phyloP scores from a whole-genome alignment of 164 flowering plant genomes.

The Chloranthus sessilifolius region DNA sequence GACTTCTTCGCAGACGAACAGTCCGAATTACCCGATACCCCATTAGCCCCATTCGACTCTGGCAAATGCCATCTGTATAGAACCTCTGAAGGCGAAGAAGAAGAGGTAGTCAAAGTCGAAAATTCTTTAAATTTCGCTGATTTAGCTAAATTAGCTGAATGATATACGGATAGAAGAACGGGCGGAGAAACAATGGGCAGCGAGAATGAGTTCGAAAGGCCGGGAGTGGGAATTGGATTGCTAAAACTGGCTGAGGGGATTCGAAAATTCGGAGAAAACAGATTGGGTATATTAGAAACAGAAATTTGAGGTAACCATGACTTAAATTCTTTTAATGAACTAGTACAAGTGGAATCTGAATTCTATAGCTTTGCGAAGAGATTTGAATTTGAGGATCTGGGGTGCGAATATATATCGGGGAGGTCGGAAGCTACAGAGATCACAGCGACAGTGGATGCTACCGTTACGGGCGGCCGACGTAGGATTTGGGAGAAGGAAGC shows the following conservation, averaged over 20 bases:
- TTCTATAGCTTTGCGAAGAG: slow-evolving; percentile 21
- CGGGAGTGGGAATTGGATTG: slow-evolving; percentile 25
- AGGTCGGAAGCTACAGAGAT: slow-evolving; percentile 58
- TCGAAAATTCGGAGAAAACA: slow-evolving; percentile 39
- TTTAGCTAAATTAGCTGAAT: slow-evolving; percentile 54
- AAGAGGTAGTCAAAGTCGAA: slow-evolving; percentile 11
- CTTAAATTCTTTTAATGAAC: slow-evolving; percentile 20
- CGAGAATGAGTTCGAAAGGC: slow-evolving; percentile 10
- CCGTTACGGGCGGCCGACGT: slow-evolving; percentile 68
- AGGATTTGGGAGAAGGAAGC: slow-evolving; percentile 67
- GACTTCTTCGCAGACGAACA: slow-evolving; percentile 64
- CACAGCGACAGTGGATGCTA: slow-evolving; percentile 61
- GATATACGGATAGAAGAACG: slow-evolving; percentile 38
- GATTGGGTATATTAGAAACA: slow-evolving; percentile 42
- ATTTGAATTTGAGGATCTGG: slow-evolving; percentile 23
- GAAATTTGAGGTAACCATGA: slow-evolving; percentile 51
- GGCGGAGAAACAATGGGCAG: slow-evolving; percentile 34
- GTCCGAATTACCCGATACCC: slow-evolving; percentile 38
- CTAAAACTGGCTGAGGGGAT: too few relatives aligned
- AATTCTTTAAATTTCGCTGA: slow-evolving; percentile 35
- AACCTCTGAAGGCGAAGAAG: slow-evolving; percentile 47
- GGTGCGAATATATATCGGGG: slow-evolving; percentile 34
- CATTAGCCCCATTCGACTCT: slow-evolving; percentile 31
- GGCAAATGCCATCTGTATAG: slow-evolving; percentile 94
- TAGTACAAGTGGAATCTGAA: slow-evolving; percentile 11